Base-by-base conservation (phyloP, 2,329 filamentous ascomycete species). In the Zelopaecilomyces penicillatus region DNA sequence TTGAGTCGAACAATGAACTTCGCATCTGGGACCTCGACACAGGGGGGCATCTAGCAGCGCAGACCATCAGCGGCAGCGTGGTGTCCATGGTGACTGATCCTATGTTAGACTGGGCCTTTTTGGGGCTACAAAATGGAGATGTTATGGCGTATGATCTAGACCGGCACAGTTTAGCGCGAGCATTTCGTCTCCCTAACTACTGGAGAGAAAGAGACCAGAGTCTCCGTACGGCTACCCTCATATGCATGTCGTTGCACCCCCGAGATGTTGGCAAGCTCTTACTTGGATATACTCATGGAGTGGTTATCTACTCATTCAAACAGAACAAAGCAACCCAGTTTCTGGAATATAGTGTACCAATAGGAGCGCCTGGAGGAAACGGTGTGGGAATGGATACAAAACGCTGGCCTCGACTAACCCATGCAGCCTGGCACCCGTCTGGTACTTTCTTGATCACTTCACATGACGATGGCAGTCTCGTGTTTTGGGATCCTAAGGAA, bases 71-170 rank as follows among this genome's bases (percentile, higher is more conserved):
- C 0, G 89, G 87, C 5, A 75, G 81, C 40, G 86, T 90, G 19
- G 82, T 80, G 10, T 76, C 79, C 30, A 62, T 97, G 56, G 74
- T 85, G 46, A 89, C 85, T 6, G 93, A 98, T 61, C 88, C 91
- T 1, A 87, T 87, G 68, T 73, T 98, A 48, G 93, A 98, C 63
- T 98, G 94, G 80, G 88, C 84, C 33, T 84, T 98, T 50, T 70
- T 97, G 37, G 93, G 89, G 9, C 69, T 89, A 50, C 80, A 86
- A 51, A 86, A 77, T 57, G 89, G 91, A 48, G 90, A 97, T 46
- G 74, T 97, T 8, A 75, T 91, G 48, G 87, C 88, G n/a, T 98
- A 91, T 61, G 93, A 98, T 62, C 73, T 98, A 45, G 93, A 97
- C 59, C 78, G 90, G 47, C 82, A 87, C 59, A 73, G 74, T 30